phyloP scores from a whole-genome alignment of 1,284 basidiomycete species.

The Hemileia vastatrix region DNA sequence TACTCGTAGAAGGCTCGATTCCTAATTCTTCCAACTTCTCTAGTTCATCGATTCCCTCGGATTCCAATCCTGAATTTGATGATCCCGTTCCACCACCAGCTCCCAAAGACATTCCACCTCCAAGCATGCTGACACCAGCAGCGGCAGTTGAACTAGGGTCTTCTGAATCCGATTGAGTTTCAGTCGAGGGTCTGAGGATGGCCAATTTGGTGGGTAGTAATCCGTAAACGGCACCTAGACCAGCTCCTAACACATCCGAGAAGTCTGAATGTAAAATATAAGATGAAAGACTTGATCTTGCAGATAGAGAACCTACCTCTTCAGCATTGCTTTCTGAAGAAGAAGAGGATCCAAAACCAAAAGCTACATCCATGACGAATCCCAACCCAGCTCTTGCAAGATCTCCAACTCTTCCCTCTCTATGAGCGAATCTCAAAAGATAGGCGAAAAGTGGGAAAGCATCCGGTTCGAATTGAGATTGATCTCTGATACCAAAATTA shows the following conservation, averaged over 20 bases:
- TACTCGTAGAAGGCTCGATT: not conserved
- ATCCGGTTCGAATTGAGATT: too few relatives aligned
- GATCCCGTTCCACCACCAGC: constrained; percentile 48
- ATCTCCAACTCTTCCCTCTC: constrained; percentile 85
- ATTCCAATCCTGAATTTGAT: too few relatives aligned
- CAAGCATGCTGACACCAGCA: too few relatives aligned
- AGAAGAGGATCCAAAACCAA: too few relatives aligned
- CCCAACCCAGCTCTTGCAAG: constrained; percentile 81
- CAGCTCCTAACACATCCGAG: constrained; percentile 86
- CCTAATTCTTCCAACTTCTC: not conserved
- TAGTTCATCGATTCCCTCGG: not conserved
- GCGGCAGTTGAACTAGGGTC: too few relatives aligned
- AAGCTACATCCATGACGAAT: constrained; percentile 89
- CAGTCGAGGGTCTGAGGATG: constrained; percentile 13
- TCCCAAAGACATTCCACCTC: constrained; percentile 58
- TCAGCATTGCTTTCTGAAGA: not conserved
- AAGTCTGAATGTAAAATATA: constrained; percentile 93
- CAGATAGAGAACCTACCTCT: not conserved
- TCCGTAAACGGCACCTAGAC: constrained; percentile 85
- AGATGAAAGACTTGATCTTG: constrained; percentile 57
- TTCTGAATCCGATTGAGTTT: not conserved
- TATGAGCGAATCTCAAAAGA: constrained; percentile 83
- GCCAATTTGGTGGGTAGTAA: constrained; percentile 73
- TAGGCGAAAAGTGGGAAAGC: constrained; percentile 92
- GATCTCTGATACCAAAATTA: not conserved